These are phyloP conservation scores for Albugo candida DNA, from an alignment of 352 stramenopile species.

Conservation along the genomic window DNA sequence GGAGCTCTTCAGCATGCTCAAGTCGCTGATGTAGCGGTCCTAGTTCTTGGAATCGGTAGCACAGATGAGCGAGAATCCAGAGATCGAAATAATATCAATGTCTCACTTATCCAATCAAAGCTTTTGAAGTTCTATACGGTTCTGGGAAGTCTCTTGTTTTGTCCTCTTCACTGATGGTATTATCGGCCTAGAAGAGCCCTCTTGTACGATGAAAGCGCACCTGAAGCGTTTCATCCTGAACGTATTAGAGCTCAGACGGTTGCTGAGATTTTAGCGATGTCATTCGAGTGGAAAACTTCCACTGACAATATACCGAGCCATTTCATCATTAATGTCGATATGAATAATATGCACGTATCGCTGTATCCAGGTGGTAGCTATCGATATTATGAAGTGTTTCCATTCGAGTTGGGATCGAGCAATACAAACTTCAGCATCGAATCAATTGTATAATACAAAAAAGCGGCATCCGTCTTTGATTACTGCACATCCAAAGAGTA, in stretches of 20 bases:
- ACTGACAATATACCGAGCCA: constrained; percentile 72
- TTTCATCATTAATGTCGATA: constrained; percentile 47
- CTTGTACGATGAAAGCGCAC: constrained; percentile 28
- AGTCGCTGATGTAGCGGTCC: constrained; percentile 31
- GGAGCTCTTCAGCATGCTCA: constrained; percentile 18
- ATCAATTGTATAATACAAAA: constrained; percentile 3
- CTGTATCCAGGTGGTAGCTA: constrained; percentile 78
- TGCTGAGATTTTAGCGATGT: constrained; percentile 64
- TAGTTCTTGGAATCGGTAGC: constrained; percentile 72
- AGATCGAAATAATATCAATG: constrained; percentile 53
- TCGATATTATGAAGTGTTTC: constrained; percentile 81
- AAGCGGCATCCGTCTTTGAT: not conserved
- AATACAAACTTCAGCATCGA: constrained; percentile 64
- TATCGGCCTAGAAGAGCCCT: constrained; percentile 53
- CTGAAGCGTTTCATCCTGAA: constrained; percentile 71
- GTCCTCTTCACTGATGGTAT: constrained; percentile 80
- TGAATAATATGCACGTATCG: constrained; percentile 84
- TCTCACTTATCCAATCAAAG: constrained; percentile 53
- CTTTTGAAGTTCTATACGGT: constrained; percentile 40
- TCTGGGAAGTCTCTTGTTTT: constrained; percentile 43
- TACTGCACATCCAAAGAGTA: not conserved
- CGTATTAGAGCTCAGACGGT: constrained; percentile 59
- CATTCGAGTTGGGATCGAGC: constrained; percentile 79
- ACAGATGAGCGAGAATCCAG: constrained; percentile 48
- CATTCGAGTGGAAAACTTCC: constrained; percentile 62